A percentile compares a stretch with the other conserved stretches of the same genome.
Conservation (phyloP, 2,329 filamentous ascomycete species). For the Fusarium algeriense region DNA sequence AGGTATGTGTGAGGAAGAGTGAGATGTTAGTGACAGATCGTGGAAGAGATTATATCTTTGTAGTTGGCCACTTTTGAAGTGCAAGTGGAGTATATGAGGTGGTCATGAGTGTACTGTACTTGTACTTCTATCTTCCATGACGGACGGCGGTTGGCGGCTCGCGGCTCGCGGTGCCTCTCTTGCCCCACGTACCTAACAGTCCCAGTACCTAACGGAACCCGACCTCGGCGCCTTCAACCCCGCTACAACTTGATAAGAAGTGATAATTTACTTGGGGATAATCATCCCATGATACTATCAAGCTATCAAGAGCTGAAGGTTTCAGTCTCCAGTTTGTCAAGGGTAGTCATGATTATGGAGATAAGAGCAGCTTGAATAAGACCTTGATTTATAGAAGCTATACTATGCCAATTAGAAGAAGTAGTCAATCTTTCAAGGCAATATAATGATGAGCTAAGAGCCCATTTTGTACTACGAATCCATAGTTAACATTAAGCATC, state of each 20-base stretch:
- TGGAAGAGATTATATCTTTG: slow-evolving; percentile 27
- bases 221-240: slow-evolving; percentile 44
- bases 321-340: neutral
- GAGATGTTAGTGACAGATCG: slow-evolving; percentile 8
- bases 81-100: slow-evolving; percentile 42
- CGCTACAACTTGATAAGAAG: slow-evolving; percentile 30
- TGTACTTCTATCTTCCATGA: slow-evolving; percentile 14
- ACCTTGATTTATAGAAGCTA: neutral
- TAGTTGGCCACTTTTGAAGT: slow-evolving; percentile 32
- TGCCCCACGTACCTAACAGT: slow-evolving; percentile 43
- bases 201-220: slow-evolving; percentile 15
- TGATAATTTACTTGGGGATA: neutral
- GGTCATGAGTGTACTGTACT: slow-evolving; percentile 18
- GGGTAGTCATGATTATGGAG: neutral
- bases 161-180: slow-evolving; percentile 22
- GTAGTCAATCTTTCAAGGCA: too few relatives aligned
- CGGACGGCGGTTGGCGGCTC: slow-evolving; percentile 38
- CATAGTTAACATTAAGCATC: neutral
- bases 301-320: neutral
- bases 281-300: neutral
- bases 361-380: neutral
- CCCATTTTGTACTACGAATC: fast-evolving
- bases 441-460: too few relatives aligned
- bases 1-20: slow-evolving; percentile 3
- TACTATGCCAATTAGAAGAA: neutral